Conservation (phyloP, 1,284 basidiomycete genomes). For the Salmacisia buchloeana region DNA sequence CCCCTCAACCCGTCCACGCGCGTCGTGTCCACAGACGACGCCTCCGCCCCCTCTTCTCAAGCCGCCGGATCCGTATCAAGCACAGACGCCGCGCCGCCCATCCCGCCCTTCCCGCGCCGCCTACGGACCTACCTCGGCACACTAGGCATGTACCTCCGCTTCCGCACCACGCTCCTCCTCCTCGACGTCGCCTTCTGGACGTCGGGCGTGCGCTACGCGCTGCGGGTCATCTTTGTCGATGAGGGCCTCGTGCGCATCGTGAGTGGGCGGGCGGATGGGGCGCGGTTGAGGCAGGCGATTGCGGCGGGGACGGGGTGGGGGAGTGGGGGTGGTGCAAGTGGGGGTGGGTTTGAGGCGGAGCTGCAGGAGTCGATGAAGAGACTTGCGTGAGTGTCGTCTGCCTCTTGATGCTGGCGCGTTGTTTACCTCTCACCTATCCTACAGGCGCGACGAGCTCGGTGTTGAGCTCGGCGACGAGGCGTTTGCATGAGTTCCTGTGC, state of each 20-base stretch:
- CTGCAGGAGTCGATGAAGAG: slow-evolving; percentile 37
- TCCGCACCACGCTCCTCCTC: slow-evolving; percentile 30
- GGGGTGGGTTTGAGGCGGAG: slow-evolving; percentile 45
- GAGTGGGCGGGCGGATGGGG: slow-evolving; percentile 17
- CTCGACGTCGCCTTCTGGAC: slow-evolving; percentile 34
- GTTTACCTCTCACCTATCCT: not conserved
- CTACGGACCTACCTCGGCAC: slow-evolving; percentile 1
- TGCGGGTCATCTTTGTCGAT: slow-evolving; percentile 18
- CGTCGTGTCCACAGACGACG: too few relatives aligned
- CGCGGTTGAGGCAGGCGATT: slow-evolving; percentile 12
- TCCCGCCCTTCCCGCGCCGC: slow-evolving; percentile 2
- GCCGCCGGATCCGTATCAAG: not conserved
- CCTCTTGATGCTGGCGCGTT: too few relatives aligned
- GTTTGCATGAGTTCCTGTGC: too few relatives aligned
- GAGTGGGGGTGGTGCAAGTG: not conserved
- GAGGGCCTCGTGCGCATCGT: slow-evolving; percentile 14
- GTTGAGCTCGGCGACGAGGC: slow-evolving; percentile 38
- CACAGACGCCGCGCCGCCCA: not conserved
- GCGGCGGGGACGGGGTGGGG: not conserved
- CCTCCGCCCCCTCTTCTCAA: not conserved
- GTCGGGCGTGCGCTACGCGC: slow-evolving; percentile 22
- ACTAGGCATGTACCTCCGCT: slow-evolving; percentile 22
- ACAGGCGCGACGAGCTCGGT: slow-evolving; percentile 32
- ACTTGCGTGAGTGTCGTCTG: slow-evolving; percentile 22
- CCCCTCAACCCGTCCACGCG: not conserved